Conservation (phyloP, 306 rosid genomes). For the Parietaria judaica region DNA sequence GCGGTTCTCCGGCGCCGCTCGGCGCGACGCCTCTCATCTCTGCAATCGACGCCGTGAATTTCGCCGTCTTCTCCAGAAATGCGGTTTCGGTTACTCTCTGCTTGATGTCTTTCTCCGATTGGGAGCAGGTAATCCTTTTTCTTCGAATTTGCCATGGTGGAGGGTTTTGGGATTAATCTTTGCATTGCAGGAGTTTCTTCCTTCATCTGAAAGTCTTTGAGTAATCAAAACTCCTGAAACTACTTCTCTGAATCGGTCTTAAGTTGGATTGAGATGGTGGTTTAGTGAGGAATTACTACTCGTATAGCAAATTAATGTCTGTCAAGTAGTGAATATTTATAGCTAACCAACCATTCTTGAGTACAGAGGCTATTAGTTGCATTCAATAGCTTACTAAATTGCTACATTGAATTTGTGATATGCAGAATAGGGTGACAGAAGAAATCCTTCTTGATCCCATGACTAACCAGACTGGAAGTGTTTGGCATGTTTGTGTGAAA, state of each 20-base stretch:
- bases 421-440: slow-evolving; percentile 73
- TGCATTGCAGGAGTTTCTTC: too few relatives aligned
- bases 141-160: not conserved
- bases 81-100: slow-evolving; percentile 66
- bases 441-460: slow-evolving; percentile 55
- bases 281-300: too few relatives aligned
- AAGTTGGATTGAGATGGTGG: too few relatives aligned
- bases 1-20: slow-evolving; percentile 50
- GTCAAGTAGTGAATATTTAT: too few relatives aligned
- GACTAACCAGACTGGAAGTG: slow-evolving; percentile 66
- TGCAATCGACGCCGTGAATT: slow-evolving; percentile 44
- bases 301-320: too few relatives aligned
- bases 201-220: too few relatives aligned
- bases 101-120: slow-evolving; percentile 51
- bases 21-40: slow-evolving; percentile 60
- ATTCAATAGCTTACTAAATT: not conserved
- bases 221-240: too few relatives aligned
- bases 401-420: slow-evolving; percentile 5
- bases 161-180: too few relatives aligned
- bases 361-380: not conserved
- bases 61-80: slow-evolving; percentile 59
- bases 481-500: slow-evolving; percentile 80
- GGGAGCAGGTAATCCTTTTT: slow-evolving; percentile 31
- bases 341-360: too few relatives aligned
- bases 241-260: too few relatives aligned